Base-by-base conservation (phyloP, 768 basidiomycete species). In the Boletellus ananas region DNA sequence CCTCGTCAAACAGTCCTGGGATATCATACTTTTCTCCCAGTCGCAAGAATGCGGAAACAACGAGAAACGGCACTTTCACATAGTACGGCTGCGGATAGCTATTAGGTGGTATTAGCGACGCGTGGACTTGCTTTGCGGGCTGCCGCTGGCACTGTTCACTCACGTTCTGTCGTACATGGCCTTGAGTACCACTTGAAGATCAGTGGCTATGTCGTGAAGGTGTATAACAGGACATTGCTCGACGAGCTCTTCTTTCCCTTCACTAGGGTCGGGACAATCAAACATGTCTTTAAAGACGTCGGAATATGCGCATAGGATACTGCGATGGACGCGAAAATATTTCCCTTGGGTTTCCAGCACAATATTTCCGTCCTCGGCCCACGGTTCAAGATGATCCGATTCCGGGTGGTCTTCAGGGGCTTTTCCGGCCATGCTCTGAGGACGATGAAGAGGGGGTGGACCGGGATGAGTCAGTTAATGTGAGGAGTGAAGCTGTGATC, bases 231-330 rank as follows among this genome's bases (percentile, higher is more conserved):
- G 64, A 43, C 64, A 65, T 1, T 42, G 44, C 0, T 66, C 61
- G 6, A 66, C 44, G 23, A 39, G 2, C 6, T 54, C 51, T 35
- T 46, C 18, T 11, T 52, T 45, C 2, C 6, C 23, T 14, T 36
- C 48, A 12, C 38, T n/a, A 23, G 44, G 18, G 3, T 61, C 51
- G 2, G 50, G 49, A 25, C 29, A 29, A 6, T 42, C 12, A 12
- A 70, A 68, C 67, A 69, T 65, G 31, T 63, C 65, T 16, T 49
- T 53, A 53, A 71, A 70, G n/a, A 71, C 51, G 4, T 56, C 52
- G 3, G 68, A 70, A 45, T 71, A 55, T 2, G 50, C 27, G 18
- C 46, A 34, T 10, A 71, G 44, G 31, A 66, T 39, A 17, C 54
- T 60, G 17, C 68, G 61, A 39, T 71, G 68, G 13, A 72, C 68